phyloP scores from a whole-genome alignment of 257 asterid species.

The Pogostemon cablin region DNA sequence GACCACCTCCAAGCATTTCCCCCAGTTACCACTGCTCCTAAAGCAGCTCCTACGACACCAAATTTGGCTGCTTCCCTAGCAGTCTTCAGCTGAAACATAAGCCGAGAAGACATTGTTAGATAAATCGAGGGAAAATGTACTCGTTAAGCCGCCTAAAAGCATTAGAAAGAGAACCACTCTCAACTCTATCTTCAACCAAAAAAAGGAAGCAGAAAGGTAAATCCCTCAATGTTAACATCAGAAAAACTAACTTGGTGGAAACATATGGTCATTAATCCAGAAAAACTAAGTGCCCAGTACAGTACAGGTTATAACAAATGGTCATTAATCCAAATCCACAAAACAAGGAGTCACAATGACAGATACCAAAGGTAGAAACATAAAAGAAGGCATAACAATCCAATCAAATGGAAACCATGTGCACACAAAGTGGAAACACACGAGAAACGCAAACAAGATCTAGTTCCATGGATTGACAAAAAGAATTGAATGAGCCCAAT shows the following conservation, averaged over 20 bases:
- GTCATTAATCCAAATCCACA: background rate
- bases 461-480: background rate
- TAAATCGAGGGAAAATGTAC: background rate
- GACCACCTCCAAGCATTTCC: conserved; percentile 84
- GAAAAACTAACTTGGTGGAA: background rate
- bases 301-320: background rate
- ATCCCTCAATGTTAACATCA: background rate
- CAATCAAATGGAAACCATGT: conserved; percentile 8
- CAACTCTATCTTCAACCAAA: background rate
- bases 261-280: background rate
- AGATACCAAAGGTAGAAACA: background rate
- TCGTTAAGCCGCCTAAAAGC: conserved; percentile 11
- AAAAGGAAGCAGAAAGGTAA: background rate
- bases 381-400: background rate
- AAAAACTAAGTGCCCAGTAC: background rate
- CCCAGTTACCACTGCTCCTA: conserved; percentile 79
- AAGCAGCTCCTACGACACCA: conserved; percentile 69
- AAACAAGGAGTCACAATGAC: background rate
- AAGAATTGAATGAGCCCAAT: conserved; percentile 13
- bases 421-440: background rate
- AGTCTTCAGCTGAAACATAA: conserved; percentile 68
- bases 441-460: background rate
- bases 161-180: background rate
- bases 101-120: conserved; percentile 1
- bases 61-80: conserved; percentile 70